Evolutionary conservation across 352 stramenopile genomes (phyloP), one percentile per base, ranked within the genome.

Genomic region (Blastocystis sp.): DNA sequence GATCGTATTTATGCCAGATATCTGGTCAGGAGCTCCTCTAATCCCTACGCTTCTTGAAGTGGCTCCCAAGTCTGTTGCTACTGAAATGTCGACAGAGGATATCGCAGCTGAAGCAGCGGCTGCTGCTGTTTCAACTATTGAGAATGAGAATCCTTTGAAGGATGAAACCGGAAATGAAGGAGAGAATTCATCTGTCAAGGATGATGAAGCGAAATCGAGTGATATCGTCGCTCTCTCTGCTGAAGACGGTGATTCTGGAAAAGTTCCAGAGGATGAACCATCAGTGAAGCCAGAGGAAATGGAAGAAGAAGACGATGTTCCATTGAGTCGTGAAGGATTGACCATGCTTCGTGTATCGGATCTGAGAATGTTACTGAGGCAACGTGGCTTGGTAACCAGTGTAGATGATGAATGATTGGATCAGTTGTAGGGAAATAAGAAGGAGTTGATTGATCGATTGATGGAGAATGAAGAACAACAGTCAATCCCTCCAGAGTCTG

Each of bases 341-440:
- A 49, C 12, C 2, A 74, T 74, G 35, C 32, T 74, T 37, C 63
- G 63, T 27, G 32, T 83, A 1, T 11, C 46, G 6, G 35, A 57
- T 57, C 52, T 83, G 19, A 43, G 71, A 0, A 29, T 27, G 24
- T 66, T 83, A n/a, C 32, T 83, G 49, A 52, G 37, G 5, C 16
- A 65, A 9, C 54, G 49, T 5, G 71, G 32, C 4, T 37, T 83
- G 7, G n/a, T 0, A 16, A 83, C 32, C 12, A 19, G 46, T 21
- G 71, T 83, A 5, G 9, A 14, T 42, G 12, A 11, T 19, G 24
- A 32, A 24, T 7, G 27, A 56, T 12, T 5, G 24, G n/a, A 2
- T 83, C 42, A 83, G 9, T 6, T n/a, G 27, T 83, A 83, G 71
- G 71, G 71, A 83, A 59, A 42, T 21, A 83, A 83, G 35, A 83